Percentiles rank a stretch among this genome's conserved stretches.
These are phyloP conservation scores for Alternaria sp. DNA, from an alignment of 2,329 filamentous ascomycete species.

Conservation along the genomic window DNA sequence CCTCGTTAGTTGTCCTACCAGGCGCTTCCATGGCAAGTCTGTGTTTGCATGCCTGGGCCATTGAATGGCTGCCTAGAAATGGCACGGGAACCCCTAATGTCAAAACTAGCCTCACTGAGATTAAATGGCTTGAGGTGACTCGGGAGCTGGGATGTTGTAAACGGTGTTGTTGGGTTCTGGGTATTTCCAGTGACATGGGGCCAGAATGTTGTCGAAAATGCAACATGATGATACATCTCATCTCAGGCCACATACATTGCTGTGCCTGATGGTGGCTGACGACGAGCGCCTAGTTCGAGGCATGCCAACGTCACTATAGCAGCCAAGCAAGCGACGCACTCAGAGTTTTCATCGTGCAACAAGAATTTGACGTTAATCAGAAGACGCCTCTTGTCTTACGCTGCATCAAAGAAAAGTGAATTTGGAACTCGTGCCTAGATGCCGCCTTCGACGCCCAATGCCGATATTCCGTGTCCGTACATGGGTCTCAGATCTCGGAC, in stretches of 20 bases:
- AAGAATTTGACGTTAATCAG: background rate
- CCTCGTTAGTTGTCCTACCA: constrained; percentile 26
- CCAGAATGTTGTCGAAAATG: background rate
- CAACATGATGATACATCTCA: background rate
- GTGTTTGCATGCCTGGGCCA: constrained; percentile 12
- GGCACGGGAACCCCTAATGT: constrained; percentile 7
- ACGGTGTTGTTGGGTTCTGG: background rate
- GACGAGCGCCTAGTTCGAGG: background rate
- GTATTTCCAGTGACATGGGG: background rate
- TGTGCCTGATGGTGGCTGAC: background rate
- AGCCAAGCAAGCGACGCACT: constrained; percentile 20
- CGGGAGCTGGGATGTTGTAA: constrained; percentile 1
- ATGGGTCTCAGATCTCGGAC: constrained; percentile 9
- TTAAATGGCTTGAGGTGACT: constrained; percentile 9
- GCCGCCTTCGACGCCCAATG: constrained; percentile 14
- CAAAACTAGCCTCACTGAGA: constrained; percentile 11
- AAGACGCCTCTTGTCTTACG: constrained; percentile 9
- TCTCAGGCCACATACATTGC: background rate
- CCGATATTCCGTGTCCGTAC: constrained; percentile 12
- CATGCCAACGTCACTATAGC: constrained; percentile 4
- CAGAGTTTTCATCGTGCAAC: constrained; percentile 6
- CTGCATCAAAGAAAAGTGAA: constrained; percentile 8
- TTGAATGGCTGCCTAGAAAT: constrained; percentile 23
- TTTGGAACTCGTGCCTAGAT: constrained; percentile 15
- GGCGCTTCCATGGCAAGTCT: constrained; percentile 29